Conservation (phyloP, 371 early-diverging fungal species). For the Capillidium heterosporum region DNA sequence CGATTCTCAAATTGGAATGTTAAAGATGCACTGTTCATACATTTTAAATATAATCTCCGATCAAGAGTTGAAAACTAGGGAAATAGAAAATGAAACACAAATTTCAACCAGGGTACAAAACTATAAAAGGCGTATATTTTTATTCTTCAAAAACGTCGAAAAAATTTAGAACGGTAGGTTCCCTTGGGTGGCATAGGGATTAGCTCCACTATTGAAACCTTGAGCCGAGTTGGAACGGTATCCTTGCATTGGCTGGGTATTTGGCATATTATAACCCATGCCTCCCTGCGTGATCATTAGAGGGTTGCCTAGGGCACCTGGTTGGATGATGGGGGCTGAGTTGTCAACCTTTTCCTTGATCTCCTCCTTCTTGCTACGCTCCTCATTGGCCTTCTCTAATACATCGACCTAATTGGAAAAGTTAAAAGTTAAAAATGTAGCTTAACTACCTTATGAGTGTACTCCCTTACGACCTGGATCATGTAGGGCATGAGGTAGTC, state of each 20-base stretch:
- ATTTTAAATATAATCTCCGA: too few species aligned
- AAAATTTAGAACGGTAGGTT: too few species aligned
- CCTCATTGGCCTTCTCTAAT: constrained; percentile 26
- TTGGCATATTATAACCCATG: neutral
- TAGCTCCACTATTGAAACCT: too few species aligned
- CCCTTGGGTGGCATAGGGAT: too few species aligned
- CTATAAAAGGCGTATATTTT: too few species aligned
- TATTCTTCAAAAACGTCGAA: too few species aligned
- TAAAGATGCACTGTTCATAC: too few species aligned
- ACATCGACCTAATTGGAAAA: constrained; percentile 14
- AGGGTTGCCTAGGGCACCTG: constrained; percentile 37
- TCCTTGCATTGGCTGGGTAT: neutral
- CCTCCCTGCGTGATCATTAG: constrained; percentile 31
- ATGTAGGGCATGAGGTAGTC: constrained; percentile 95
- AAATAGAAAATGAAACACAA: too few species aligned
- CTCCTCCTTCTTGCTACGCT: constrained; percentile 22
- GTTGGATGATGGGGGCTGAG: constrained; percentile 5
- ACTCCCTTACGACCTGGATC: constrained; percentile 74
- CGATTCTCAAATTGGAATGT: too few species aligned
- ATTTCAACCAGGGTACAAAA: too few species aligned
- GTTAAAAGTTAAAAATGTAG: neutral
- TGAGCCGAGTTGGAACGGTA: neutral
- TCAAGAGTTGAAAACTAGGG: too few species aligned
- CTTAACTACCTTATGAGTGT: constrained; percentile 51
- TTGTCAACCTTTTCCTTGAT: constrained; percentile 19